phyloP scores from a whole-genome alignment of 2,329 filamentous ascomycete genomes.

The Colletotrichum siamense region DNA sequence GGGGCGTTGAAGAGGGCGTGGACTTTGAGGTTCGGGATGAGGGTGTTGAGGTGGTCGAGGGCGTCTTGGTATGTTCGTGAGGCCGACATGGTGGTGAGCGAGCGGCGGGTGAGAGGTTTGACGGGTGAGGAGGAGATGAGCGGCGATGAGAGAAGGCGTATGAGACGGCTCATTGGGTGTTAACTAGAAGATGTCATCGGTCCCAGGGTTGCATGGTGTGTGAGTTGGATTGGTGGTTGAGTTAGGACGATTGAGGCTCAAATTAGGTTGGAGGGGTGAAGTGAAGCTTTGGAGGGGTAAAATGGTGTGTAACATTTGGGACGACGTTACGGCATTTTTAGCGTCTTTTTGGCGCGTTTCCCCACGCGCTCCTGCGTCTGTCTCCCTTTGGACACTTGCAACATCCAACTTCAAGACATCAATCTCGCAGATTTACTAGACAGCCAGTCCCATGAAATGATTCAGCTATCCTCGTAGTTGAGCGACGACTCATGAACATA shows the following conservation, averaged over 20 bases:
- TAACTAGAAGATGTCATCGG: background rate
- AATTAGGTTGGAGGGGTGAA: background rate
- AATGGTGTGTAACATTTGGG: background rate
- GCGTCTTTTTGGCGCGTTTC: background rate
- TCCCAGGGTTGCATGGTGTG: background rate
- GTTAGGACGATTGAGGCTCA: background rate
- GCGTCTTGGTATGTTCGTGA: conserved; percentile 20
- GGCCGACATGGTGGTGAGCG: background rate
- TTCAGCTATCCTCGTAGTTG: background rate
- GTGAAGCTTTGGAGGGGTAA: background rate
- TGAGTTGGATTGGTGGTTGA: background rate
- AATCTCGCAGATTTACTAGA: background rate
- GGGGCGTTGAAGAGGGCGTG: conserved; percentile 19
- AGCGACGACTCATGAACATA: background rate
- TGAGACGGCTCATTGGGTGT: background rate
- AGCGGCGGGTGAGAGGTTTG: background rate
- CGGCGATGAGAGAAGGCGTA: background rate
- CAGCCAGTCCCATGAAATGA: no score
- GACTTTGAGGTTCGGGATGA: conserved; percentile 22
- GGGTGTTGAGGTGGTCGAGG: conserved; percentile 18
- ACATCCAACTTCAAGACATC: background rate
- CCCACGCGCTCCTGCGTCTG: background rate
- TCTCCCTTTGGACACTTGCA: background rate
- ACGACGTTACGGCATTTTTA: background rate
- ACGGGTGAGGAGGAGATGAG: background rate